Base-by-base conservation (phyloP, 2,329 filamentous ascomycete species). In the Botrytis tulipae region DNA sequence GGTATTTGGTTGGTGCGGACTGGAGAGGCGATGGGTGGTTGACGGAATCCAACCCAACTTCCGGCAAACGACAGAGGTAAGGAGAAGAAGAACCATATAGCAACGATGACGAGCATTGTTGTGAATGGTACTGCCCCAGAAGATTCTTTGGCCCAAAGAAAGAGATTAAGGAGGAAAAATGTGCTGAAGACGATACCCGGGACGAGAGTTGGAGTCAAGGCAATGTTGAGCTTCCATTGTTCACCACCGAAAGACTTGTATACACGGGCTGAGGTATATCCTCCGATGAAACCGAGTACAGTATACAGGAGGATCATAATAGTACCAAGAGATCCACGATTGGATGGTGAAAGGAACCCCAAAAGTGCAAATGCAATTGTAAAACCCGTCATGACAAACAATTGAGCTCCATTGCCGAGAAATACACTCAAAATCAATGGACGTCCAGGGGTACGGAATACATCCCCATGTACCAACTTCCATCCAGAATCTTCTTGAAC, bases 1-100 rank as follows among this genome's bases (percentile, higher is more conserved):
- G 96, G 96, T 77, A 99, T 99, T 84, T 99, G 96, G 87, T 99
- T 99, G 70, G 94, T 97, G 79, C 93, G 93, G 37, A 97, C 95
- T 0, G 96, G 95, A 2, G 94, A 84, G 80, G 94, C 90, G 71
- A 97, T 86, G 20, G 88, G 86, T 60, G 85, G 81, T 77, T 91
- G 89, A 76, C 92, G 93, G 87, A 98, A 98, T 46, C 94, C 96
- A 61, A 98, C 82, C 94, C 95, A 99, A 62, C 94, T 97, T 71
- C 96, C 96, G 12, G 90, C 91, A 75, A 97, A 88, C 42, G 94
- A 97, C 61, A 98, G 87, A 10, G 96, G 96, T 3, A 98, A 92
- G 54, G 94, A 97, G 82, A 99, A 97, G 80, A 98, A 82, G 83
- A 99, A 99, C 96, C 96, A 99, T 80, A 99, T 98, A 76, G 88